phyloP scores from a whole-genome alignment of 805 yeast genomes.

The Ogataea wickerhamii region DNA sequence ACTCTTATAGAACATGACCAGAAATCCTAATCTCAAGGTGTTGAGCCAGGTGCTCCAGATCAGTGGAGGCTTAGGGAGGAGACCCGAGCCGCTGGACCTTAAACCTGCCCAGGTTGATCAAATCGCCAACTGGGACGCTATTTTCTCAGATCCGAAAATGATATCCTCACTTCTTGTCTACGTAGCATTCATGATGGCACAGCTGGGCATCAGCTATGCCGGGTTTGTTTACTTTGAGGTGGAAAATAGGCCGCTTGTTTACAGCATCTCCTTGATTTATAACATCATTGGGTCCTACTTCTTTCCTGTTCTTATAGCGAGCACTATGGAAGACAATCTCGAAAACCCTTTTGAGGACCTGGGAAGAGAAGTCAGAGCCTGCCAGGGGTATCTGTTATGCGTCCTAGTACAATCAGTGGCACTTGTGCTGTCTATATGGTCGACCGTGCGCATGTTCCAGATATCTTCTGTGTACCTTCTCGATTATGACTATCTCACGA shows the following conservation, averaged over 20 bases:
- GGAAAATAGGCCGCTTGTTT: slow-evolving; percentile 22
- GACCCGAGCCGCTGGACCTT: slow-evolving; percentile 5
- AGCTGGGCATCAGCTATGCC: slow-evolving; percentile 25
- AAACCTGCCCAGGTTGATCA: slow-evolving; percentile 16
- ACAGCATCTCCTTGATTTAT: slow-evolving; percentile 21
- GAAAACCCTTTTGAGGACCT: slow-evolving; percentile 25
- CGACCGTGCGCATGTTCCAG: slow-evolving; percentile 17
- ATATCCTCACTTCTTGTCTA: slow-evolving; percentile 18
- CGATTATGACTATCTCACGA: slow-evolving; percentile 13
- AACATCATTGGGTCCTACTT: slow-evolving; percentile 26
- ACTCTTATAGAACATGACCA: not conserved
- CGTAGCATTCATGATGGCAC: slow-evolving; percentile 25
- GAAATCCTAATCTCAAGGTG: slow-evolving; percentile 9
- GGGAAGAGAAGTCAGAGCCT: slow-evolving; percentile 21
- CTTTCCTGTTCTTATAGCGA: slow-evolving; percentile 24
- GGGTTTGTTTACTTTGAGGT: slow-evolving; percentile 28
- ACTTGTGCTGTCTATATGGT: slow-evolving; percentile 20
- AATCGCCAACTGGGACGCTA: slow-evolving; percentile 26
- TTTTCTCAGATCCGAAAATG: slow-evolving; percentile 22
- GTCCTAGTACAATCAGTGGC: slow-evolving; percentile 19
- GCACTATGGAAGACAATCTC: slow-evolving; percentile 23
- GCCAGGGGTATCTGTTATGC: slow-evolving; percentile 19
- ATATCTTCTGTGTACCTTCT: slow-evolving; percentile 9
- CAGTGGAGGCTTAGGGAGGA: slow-evolving; percentile 1
- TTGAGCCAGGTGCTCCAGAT: slow-evolving; percentile 10